A percentile compares a stretch with the other conserved stretches of the same genome.
phyloP scores from a whole-genome alignment of 2,329 filamentous ascomycete species.

The Aschersonia sp. region DNA sequence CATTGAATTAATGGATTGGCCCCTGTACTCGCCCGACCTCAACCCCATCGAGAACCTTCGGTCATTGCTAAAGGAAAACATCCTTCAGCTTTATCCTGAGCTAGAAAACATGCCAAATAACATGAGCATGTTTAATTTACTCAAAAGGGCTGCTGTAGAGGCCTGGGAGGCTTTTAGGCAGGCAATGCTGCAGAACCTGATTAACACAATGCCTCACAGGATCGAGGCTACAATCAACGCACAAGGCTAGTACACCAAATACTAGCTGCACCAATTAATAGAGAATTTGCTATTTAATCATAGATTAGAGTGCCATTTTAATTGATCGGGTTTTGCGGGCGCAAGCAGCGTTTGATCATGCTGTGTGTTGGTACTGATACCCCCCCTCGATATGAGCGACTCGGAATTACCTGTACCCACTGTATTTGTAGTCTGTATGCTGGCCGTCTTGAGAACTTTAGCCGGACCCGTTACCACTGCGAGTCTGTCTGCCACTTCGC shows the following conservation, averaged over 20 bases:
- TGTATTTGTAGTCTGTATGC: background rate
- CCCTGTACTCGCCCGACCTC: slow-evolving; percentile 1
- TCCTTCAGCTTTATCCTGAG: slow-evolving; percentile 1
- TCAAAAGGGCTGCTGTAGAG: background rate
- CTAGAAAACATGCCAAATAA: background rate
- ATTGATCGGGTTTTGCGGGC: background rate
- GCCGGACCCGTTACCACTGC: too few relatives aligned
- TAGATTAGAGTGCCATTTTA: background rate
- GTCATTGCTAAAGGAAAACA: slow-evolving; percentile 3
- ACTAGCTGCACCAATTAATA: background rate
- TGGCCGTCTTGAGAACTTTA: too few relatives aligned
- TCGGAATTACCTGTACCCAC: background rate
- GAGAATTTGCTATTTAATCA: background rate
- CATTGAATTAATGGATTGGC: slow-evolving; percentile 1
- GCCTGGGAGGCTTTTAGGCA: background rate
- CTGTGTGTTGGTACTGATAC: background rate
- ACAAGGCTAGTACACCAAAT: background rate
- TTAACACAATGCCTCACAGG: background rate
- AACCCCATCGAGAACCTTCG: slow-evolving; percentile 2
- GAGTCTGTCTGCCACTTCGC: too few relatives aligned
- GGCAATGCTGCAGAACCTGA: background rate
- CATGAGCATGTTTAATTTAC: background rate
- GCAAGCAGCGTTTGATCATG: background rate
- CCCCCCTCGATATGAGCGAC: background rate
- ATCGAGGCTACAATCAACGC: background rate